These are phyloP conservation scores for Hyphopichia khmerensis DNA, from an alignment of 1,139 yeast genomes.

Conservation along the genomic window DNA sequence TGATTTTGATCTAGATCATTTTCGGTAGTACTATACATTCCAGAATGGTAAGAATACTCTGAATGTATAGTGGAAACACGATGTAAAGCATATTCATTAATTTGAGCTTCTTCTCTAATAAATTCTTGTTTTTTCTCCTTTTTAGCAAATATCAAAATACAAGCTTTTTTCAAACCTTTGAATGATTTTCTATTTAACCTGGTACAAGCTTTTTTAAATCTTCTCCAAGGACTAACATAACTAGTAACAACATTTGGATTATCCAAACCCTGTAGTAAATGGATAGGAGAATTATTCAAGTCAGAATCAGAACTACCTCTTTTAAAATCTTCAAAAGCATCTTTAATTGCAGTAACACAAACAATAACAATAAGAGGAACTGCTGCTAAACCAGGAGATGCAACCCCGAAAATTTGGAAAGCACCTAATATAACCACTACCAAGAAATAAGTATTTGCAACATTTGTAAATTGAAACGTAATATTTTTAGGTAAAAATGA, in stretches of 20 bases:
- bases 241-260: constrained; percentile 81
- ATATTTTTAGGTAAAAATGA: constrained; percentile 86
- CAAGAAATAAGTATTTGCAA: constrained; percentile 88
- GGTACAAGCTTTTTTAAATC: constrained; percentile 51
- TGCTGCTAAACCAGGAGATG: constrained; percentile 84
- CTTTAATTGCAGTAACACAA: constrained; percentile 82
- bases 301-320: constrained; percentile 79
- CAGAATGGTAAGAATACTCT: constrained; percentile 23
- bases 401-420: constrained; percentile 88
- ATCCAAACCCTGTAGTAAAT: constrained; percentile 64
- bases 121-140: constrained; percentile 26
- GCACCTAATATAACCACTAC: constrained; percentile 80
- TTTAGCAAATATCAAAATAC: constrained; percentile 29
- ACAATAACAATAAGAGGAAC: constrained; percentile 95
- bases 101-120: constrained; percentile 24
- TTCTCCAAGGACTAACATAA: constrained; percentile 62
- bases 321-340: constrained; percentile 91
- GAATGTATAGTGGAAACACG: constrained; percentile 43
- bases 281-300: constrained; percentile 84
- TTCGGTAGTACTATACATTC: constrained; percentile 4
- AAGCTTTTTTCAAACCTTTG: constrained; percentile 21
- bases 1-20: no score
- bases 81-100: constrained; percentile 30
- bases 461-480: constrained; percentile 74
- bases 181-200: constrained; percentile 15